Evolutionary conservation across 139 green algal species (phyloP).

Genomic region (Penium margaritaceum): DNA sequence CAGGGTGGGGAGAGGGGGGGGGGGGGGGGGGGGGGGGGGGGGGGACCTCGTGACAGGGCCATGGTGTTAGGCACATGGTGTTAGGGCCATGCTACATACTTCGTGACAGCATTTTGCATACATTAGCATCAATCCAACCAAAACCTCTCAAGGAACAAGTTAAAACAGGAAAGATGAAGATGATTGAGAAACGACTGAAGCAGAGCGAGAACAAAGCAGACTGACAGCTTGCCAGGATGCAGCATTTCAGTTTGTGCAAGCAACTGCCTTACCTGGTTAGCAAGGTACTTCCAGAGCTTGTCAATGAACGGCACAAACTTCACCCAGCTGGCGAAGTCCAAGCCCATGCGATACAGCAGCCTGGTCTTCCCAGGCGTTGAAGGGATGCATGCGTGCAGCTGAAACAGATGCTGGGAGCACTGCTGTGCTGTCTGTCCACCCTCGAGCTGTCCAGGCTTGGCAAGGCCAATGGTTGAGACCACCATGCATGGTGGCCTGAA

Average conservation of each 20-base stretch:
- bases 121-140: neutral
- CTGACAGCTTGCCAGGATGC: neutral
- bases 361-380: constrained; percentile 71
- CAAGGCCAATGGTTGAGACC: constrained; percentile 79
- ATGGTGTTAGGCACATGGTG: too few relatives aligned
- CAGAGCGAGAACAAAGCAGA: neutral
- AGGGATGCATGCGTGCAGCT: constrained; percentile 94
- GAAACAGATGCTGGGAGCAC: constrained; percentile 87
- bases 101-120: neutral
- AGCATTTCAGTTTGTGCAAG: neutral
- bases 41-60: too few relatives aligned
- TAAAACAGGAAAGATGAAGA: too few relatives aligned
- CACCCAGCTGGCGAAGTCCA: constrained; percentile 88
- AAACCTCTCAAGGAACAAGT: too few relatives aligned
- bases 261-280: constrained; percentile 46
- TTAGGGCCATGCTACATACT: too few relatives aligned
- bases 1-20: too few relatives aligned
- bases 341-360: constrained; percentile 92
- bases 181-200: too few relatives aligned
- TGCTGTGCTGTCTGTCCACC: constrained; percentile 44
- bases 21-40: too few relatives aligned
- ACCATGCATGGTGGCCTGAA: constrained; percentile 90
- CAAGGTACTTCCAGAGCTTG: constrained; percentile 76
- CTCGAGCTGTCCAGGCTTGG: constrained; percentile 80
- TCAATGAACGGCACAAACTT: constrained; percentile 78